Evolutionary conservation across 2,329 filamentous ascomycete species (phyloP), one percentile per base, ranked within the genome.

Genomic region (Hypoxylon rubiginosum): DNA sequence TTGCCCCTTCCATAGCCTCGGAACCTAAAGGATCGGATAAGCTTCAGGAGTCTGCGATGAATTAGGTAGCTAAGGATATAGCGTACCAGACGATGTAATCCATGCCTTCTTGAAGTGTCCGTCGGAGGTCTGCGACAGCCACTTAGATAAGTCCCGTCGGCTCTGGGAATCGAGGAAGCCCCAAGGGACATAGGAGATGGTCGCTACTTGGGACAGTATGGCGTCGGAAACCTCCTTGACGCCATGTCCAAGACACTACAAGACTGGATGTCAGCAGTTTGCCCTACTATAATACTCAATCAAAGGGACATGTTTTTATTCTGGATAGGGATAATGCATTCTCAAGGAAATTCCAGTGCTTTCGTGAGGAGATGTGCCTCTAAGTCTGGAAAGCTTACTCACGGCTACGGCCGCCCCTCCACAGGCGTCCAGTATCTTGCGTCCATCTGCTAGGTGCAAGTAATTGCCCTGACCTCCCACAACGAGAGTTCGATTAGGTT

Each of bases 351-450:
- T 13, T 19, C 13, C 11, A 41, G 19, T 50, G 17, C 34, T 51
- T 13, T n/a, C 17, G 1, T 30, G 11, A n/a, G 8, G 13, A 17
- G 2, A 7, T 11, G 32, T 24, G 11, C 1, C 26, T 11, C 30
- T 11, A 26, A 39, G 15, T 6, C 10, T 30, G 43, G 21, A 19
- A 10, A 52, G 24, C 15, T 7, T 21, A 59, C 64, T 69, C 21
- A 69, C 67, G 9, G 88, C 84, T 3, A 94, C 91, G 21, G 90
- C 91, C 2, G 92, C 90, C 19, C 92, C 92, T 28, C 90, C 87
- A 19, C 90, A 91, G 1, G 88, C 90, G 76, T 96, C 92, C 13
- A 94, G 84, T 46, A 96, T 85, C 34, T 68, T 49, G 6, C 66
- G 66, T 30, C 66, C 66, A 51, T 70, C 63, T 26, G 17, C 60